phyloP scores from a whole-genome alignment of 768 basidiomycete species.

The Kwoniella bestiolae region DNA sequence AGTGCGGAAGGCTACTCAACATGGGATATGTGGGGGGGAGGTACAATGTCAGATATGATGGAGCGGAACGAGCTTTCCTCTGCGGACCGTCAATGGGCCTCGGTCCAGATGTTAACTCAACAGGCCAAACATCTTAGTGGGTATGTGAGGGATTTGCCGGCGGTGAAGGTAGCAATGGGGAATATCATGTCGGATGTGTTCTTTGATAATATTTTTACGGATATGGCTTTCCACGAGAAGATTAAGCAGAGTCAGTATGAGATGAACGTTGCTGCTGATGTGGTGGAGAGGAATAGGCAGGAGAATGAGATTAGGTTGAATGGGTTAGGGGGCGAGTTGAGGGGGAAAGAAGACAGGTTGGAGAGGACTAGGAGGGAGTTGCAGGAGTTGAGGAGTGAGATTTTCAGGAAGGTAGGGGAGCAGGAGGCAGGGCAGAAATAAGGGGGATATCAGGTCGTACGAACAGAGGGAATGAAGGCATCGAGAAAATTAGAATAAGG shows the following conservation, averaged over 20 bases:
- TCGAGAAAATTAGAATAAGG: too few relatives aligned
- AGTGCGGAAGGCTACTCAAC: conserved; percentile 7
- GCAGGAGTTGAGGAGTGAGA: conserved; percentile 2
- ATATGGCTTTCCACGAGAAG: conserved; percentile 11
- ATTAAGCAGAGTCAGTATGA: conserved; percentile 5
- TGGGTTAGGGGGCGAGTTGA: background rate
- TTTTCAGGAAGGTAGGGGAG: background rate
- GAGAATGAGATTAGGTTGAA: conserved; percentile 7
- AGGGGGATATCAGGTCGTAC: background rate
- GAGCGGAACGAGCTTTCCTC: conserved; percentile 3
- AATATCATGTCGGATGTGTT: conserved; percentile 10
- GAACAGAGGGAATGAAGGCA: too few relatives aligned
- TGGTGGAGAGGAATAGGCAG: conserved; percentile 2
- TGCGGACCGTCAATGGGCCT: background rate
- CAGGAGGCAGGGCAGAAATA: background rate
- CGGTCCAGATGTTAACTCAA: conserved; percentile 1
- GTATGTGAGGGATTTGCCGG: conserved; percentile 1
- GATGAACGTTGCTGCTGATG: conserved; percentile 3
- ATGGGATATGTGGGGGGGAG: conserved; percentile 12
- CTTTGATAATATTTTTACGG: conserved; percentile 11
- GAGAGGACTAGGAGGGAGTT: conserved; percentile 4
- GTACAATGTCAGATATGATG: conserved; percentile 17
- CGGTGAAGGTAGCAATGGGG: conserved; percentile 1
- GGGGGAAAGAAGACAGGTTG: background rate
- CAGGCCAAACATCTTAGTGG: conserved; percentile 1